Base-by-base conservation (phyloP, 139 green algal species). In the Desmodesmus armatus region DNA sequence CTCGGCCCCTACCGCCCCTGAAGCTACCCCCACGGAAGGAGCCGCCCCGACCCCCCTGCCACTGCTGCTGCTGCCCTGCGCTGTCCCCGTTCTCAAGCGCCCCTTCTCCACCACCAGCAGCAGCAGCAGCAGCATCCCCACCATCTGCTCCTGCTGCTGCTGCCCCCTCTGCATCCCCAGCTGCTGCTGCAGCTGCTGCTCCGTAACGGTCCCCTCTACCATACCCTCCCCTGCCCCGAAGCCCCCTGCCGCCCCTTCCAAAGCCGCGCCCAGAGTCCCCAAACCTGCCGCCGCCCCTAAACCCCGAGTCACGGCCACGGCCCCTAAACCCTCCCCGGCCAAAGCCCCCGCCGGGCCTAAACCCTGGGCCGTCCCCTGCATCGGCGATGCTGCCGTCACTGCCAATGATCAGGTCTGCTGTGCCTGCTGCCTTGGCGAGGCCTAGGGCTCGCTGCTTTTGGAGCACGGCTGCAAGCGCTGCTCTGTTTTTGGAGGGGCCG, bases 391-490 rank as follows among this genome's bases (percentile, higher is more conserved):
- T 76, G 17, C 78, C 62, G 47, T 76, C 80, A 6, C 37, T 29
- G n/a, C 43, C 37, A 19, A 72, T 37, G 2, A 33, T 9, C 71
- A 82, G 44, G 47, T 82, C 82, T 69, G 63, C 82, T 31, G 82
- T 87, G 5, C 82, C 82, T 23, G 82, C 82, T 43, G 58, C 58
- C 19, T 81, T 70, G 4, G 58, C 85, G 31, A 89, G 72, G 49
- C 90, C 90, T 60, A 89, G 77, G 2, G 63, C 85, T 43, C 82
- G 70, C 85, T 93, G 90, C 79, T 67, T 74, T 65, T 84, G 67
- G 69, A 93, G 86, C 11, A 93, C 66, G 66, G 90, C 87, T 44
- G 79, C 43, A 47, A 93, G 82, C 29, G 73, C 78, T 31, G 66
- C 35, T 55, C 49, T 47, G 58, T 72, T 84, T 62, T 31, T 84